These are phyloP conservation scores for Petunia secreta DNA, from an alignment of 257 asterid species.

Conservation along the genomic window DNA sequence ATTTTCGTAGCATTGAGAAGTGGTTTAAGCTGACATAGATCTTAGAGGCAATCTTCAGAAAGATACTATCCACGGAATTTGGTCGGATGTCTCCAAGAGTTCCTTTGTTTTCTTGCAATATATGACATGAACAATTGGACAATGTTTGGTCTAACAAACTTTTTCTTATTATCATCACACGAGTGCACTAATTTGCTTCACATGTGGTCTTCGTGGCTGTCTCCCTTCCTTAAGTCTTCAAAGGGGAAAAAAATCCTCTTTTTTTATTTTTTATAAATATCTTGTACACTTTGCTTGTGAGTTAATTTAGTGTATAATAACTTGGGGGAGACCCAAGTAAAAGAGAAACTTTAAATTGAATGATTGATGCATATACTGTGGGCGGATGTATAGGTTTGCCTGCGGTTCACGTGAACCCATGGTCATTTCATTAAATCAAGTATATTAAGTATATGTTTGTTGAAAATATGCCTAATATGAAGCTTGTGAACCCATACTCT, in stretches of 20 bases:
- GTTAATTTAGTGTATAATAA: too few species aligned
- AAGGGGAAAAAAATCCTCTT: not conserved
- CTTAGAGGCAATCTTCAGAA: constrained; percentile 46
- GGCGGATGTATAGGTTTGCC: too few species aligned
- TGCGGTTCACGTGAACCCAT: too few species aligned
- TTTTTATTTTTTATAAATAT: not conserved
- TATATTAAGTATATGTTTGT: too few species aligned
- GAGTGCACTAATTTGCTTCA: not conserved
- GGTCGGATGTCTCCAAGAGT: constrained; percentile 41
- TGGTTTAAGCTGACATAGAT: constrained; percentile 40
- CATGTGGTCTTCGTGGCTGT: constrained; percentile 27
- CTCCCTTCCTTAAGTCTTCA: not conserved
- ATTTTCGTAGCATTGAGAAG: not conserved
- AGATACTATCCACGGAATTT: constrained; percentile 48
- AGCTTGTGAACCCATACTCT: too few species aligned
- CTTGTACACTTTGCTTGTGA: not conserved
- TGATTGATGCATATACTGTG: too few species aligned
- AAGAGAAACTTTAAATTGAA: not conserved
- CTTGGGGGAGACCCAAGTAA: not conserved
- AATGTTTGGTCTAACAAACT: constrained; percentile 5
- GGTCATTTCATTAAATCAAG: too few species aligned
- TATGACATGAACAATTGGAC: not conserved
- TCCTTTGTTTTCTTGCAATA: constrained; percentile 18
- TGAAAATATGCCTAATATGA: too few species aligned
- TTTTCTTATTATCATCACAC: constrained; percentile 21